These are phyloP conservation scores for Xylariaceae sp. DNA, from an alignment of 2,329 filamentous ascomycete species.

Conservation along the genomic window DNA sequence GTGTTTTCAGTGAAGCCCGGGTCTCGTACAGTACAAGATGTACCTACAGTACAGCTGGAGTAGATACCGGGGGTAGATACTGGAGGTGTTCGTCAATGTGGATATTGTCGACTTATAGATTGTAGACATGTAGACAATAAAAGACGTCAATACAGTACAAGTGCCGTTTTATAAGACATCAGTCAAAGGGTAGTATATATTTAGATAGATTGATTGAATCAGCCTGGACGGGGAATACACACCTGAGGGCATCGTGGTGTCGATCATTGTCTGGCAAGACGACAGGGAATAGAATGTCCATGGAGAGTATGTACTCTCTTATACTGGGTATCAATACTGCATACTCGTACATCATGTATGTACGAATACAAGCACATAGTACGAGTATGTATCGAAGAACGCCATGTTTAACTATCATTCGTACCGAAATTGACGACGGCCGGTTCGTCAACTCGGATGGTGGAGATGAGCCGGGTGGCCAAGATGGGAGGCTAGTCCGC, in stretches of 20 bases:
- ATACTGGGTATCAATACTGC: no score
- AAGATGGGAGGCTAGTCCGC: background rate
- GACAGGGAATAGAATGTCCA: background rate
- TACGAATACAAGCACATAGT: background rate
- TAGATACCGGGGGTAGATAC: no score
- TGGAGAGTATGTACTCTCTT: no score
- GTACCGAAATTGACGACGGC: background rate
- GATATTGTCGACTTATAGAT: no score
- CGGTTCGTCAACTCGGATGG: background rate
- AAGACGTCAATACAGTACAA: background rate
- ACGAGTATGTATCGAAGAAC: background rate
- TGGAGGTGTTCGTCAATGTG: no score
- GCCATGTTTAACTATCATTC: background rate
- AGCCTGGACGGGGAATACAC: background rate
- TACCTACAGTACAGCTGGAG: no score
- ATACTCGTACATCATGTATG: background rate
- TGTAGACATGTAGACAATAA: background rate
- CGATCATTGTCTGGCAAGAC: background rate
- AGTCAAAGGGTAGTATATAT: background rate
- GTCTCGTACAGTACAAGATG: no score
- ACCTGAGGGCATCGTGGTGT: background rate
- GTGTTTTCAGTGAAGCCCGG: no score
- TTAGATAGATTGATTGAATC: background rate
- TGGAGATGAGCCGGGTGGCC: background rate
- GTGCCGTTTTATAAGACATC: background rate